Percentiles rank a stretch among this genome's conserved stretches.
These are phyloP conservation scores for Vanilla planifolia DNA, from an alignment of 106 monocot genomes.

Conservation along the genomic window DNA sequence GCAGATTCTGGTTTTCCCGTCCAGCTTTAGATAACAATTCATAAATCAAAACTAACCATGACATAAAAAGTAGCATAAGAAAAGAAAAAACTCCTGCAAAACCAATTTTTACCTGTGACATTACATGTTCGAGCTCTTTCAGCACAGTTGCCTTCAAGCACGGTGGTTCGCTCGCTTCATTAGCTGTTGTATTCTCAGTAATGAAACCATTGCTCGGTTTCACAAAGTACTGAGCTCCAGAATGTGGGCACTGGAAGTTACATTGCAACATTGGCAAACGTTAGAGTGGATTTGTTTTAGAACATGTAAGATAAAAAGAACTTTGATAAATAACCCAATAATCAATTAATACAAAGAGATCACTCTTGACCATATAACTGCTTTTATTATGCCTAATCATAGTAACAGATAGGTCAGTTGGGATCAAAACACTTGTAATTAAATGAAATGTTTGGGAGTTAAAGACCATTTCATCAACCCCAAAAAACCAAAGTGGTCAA, in stretches of 20 bases:
- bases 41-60: not conserved
- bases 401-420: no score
- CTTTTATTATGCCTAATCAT: no score
- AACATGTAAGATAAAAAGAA: not conserved
- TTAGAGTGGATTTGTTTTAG: not conserved
- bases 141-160: constrained; percentile 23
- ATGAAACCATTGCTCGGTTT: no score
- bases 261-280: not conserved
- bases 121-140: constrained; percentile 32
- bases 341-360: no score
- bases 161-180: constrained; percentile 7
- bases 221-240: not conserved
- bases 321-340: no score
- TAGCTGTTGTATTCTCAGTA: not conserved
- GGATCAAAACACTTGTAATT: no score
- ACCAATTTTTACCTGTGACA: constrained; percentile 26
- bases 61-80: not conserved
- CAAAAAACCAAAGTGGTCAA: no score
- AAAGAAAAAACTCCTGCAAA: not conserved
- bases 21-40: not conserved
- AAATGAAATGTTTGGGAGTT: no score
- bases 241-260: not conserved
- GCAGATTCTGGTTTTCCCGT: not conserved
- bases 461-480: no score
- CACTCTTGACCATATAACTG: no score